Evolutionary conservation across 2,329 filamentous ascomycete species (phyloP), one percentile per base, ranked within the genome.

Genomic region (Ophiosphaerella herpotricha): DNA sequence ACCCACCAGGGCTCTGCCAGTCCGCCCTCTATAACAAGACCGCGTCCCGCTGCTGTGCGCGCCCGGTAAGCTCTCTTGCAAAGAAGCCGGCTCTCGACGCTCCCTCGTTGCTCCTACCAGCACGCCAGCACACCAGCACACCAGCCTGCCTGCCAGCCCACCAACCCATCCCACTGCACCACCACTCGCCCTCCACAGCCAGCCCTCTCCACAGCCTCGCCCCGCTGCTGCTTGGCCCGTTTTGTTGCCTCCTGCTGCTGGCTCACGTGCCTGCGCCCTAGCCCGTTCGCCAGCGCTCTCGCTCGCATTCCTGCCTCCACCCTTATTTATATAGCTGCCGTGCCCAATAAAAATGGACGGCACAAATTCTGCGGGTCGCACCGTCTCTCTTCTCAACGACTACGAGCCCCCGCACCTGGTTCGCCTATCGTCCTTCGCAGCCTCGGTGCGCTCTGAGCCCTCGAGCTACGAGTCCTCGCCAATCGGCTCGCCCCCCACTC

Each of bases 331-430:
- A 11, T 29, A 49, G 63, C 50, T 66, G 62, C 52, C 47, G 54
- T 55, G 50, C 54, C 56, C 55, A 48, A 59, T 56, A 55, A 68
- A 70, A 70, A 80, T 80, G 78, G 77, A 80, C 76, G 77, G 77
- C 71, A 79, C 74, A 72, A 77, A 80, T 67, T 74, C 75, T 61
- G 74, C 68, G 58, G 77, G 77, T 68, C 75, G 77, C 64, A 76
- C 73, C 64, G 76, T 80, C 66, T 79, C 77, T 65, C 71, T 80
- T 63, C 71, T 80, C 68, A 80, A 79, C 74, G 76, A 78, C 67
- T 73, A 70, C 67, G 66, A 66, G 48, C 60, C 66, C 46, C 62
- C 67, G 43, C 57, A 54, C 34, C 55, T 65, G 49, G 54, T 59
- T 52, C 74, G 74, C 66, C 61, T 71, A 11, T 63, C 67, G 38